Conservation (phyloP, 2,329 filamentous ascomycete genomes). For the Microsporum ferrugineum region DNA sequence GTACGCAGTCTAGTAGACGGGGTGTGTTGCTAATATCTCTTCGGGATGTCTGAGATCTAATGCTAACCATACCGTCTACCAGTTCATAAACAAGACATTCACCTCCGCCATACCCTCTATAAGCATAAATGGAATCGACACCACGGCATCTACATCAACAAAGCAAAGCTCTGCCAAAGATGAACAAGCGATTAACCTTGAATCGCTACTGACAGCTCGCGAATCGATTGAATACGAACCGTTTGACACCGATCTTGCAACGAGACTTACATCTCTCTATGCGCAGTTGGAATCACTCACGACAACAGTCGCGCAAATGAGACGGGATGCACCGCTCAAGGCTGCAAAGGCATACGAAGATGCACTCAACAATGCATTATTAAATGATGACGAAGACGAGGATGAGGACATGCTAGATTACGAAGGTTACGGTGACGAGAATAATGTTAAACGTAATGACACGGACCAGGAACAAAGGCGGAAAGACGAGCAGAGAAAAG, state of each 20-base stretch:
- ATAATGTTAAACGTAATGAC: background rate
- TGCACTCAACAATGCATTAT: constrained; percentile 25
- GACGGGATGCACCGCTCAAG: constrained; percentile 33
- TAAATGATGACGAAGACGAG: constrained; percentile 50
- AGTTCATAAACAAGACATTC: constrained; percentile 38
- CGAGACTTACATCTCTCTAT: constrained; percentile 35
- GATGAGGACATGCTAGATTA: constrained; percentile 22
- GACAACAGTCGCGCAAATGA: constrained; percentile 36
- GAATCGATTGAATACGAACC: constrained; percentile 39
- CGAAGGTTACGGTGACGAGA: background rate
- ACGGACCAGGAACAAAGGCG: constrained; percentile 1
- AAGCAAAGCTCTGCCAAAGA: background rate
- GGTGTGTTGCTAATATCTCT: constrained; percentile 15
- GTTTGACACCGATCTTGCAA: constrained; percentile 35
- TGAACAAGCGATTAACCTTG: constrained; percentile 18
- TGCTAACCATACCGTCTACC: background rate
- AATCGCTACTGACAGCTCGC: constrained; percentile 26
- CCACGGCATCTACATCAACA: constrained; percentile 9
- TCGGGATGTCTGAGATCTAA: background rate
- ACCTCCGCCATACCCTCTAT: constrained; percentile 34
- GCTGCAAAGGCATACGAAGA: constrained; percentile 32
- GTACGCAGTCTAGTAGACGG: constrained; percentile 33
- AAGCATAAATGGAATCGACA: constrained; percentile 39
- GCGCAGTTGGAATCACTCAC: constrained; percentile 38
- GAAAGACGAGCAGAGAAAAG: background rate